A percentile compares a stretch with the other conserved stretches of the same genome.
These are phyloP conservation scores for Myriosclerotinia duriaeana DNA, from an alignment of 2,329 filamentous ascomycete genomes.

Conservation along the genomic window DNA sequence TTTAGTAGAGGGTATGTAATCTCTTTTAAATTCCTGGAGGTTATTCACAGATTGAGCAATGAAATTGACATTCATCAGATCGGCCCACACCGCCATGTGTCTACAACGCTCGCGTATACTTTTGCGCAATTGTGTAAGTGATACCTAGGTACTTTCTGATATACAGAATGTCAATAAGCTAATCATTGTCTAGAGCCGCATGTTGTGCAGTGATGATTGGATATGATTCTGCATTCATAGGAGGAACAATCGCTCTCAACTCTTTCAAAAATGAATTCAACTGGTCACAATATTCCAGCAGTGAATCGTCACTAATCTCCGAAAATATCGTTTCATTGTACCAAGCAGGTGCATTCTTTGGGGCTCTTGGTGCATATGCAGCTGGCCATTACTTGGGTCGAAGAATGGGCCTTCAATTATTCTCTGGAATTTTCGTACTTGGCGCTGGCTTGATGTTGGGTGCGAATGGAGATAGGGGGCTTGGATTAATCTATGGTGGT, in stretches of 20 bases:
- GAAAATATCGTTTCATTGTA: conserved; percentile 37
- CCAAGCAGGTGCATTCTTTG: conserved; percentile 36
- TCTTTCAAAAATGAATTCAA: conserved; percentile 34
- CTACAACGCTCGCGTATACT: conserved; percentile 35
- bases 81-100: conserved; percentile 35
- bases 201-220: conserved; percentile 54
- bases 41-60: conserved; percentile 41
- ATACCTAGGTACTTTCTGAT: background rate
- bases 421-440: conserved; percentile 63
- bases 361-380: conserved; percentile 23
- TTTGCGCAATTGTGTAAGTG: conserved; percentile 31
- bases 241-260: conserved; percentile 33
- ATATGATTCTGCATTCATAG: conserved; percentile 36
- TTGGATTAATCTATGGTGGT: conserved; percentile 30
- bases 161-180: background rate
- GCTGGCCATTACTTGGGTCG: conserved; percentile 21
- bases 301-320: conserved; percentile 24
- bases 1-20: conserved; percentile 53
- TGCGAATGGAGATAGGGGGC: conserved; percentile 43
- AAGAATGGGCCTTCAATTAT: conserved; percentile 55
- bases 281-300: conserved; percentile 31
- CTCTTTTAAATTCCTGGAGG: conserved; percentile 40
- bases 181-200: conserved; percentile 44
- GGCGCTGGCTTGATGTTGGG: conserved; percentile 69
- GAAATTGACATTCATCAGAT: conserved; percentile 24